Evolutionary conservation across 805 yeast genomes (phyloP).

Genomic region (Candida morakotiae): DNA sequence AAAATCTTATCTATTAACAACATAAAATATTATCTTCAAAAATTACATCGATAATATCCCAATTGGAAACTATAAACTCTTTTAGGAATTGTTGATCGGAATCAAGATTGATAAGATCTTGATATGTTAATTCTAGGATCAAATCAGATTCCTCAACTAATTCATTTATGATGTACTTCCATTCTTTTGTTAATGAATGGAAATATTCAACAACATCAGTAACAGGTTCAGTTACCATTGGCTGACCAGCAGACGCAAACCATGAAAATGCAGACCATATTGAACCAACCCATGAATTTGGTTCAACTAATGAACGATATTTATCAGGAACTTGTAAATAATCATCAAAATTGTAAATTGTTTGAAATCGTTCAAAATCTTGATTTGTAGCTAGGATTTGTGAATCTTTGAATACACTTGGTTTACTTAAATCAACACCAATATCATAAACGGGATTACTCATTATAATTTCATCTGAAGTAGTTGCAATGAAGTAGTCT

Average conservation of each 20-base stretch:
- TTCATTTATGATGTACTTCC: constrained; percentile 33
- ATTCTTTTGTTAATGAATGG: constrained; percentile 36
- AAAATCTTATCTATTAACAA: neutral
- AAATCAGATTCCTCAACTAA: constrained; percentile 13
- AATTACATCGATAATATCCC: constrained; percentile 19
- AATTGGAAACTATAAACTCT: constrained; percentile 31
- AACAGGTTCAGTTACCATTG: constrained; percentile 3
- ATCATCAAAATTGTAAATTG: constrained; percentile 18
- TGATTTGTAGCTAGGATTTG: constrained; percentile 27
- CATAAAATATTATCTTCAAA: neutral
- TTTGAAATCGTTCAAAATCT: constrained; percentile 35
- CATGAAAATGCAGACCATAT: constrained; percentile 71
- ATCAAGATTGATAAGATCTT: constrained; percentile 39
- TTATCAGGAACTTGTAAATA: constrained; percentile 24
- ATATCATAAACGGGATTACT: constrained; percentile 50
- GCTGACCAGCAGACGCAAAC: constrained; percentile 86
- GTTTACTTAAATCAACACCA: constrained; percentile 23
- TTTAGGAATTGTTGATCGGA: constrained; percentile 31
- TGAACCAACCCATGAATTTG: constrained; percentile 52
- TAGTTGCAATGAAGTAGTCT: constrained; percentile 51
- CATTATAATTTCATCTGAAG: constrained; percentile 63
- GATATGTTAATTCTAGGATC: constrained; percentile 32
- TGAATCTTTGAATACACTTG: constrained; percentile 10
- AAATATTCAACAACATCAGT: constrained; percentile 29
- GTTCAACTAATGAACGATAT: constrained; percentile 44